Evolutionary conservation across 2,329 filamentous ascomycete species (phyloP).

Genomic region (Periconia macrospinosa): DNA sequence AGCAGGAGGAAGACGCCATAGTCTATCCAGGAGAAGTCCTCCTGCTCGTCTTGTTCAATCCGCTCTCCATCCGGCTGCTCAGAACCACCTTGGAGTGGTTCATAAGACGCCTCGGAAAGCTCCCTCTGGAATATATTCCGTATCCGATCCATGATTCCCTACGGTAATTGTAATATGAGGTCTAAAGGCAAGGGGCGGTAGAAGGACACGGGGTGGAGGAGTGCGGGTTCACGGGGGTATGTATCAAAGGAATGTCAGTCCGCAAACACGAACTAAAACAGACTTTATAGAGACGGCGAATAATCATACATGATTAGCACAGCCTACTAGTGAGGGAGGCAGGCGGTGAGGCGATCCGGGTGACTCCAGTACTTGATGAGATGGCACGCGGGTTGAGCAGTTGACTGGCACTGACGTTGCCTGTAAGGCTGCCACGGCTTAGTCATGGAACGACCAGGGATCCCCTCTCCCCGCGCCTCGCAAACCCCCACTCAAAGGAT

Average conservation of each 20-base stretch:
- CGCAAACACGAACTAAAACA: background rate
- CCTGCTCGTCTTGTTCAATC: slow-evolving; percentile 28
- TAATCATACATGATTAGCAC: slow-evolving; percentile 26
- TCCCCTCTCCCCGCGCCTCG: too few relatives aligned
- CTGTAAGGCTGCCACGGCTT: too few relatives aligned
- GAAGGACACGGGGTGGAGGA: background rate
- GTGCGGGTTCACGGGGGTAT: background rate
- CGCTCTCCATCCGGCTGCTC: slow-evolving; percentile 36
- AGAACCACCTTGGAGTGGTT: slow-evolving; percentile 42
- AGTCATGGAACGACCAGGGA: too few relatives aligned
- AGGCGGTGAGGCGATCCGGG: background rate
- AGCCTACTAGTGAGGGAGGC: background rate
- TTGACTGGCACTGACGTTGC: background rate
- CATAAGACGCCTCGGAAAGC: slow-evolving; percentile 33
- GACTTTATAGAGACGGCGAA: background rate
- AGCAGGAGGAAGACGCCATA: slow-evolving; percentile 84
- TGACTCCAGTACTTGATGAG: slow-evolving; percentile 9
- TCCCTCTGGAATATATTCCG: slow-evolving; percentile 32
- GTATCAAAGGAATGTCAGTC: background rate
- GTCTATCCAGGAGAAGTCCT: slow-evolving; percentile 77
- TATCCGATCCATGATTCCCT: slow-evolving; percentile 38
- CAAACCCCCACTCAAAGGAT: background rate
- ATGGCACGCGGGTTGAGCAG: background rate
- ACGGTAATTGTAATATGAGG: background rate
- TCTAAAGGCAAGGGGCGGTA: background rate